Evolutionary conservation across 176 grass and related monocot genomes (phyloP), one percentile per base, ranked within the genome.

Genomic region (Zoysia japonica): DNA sequence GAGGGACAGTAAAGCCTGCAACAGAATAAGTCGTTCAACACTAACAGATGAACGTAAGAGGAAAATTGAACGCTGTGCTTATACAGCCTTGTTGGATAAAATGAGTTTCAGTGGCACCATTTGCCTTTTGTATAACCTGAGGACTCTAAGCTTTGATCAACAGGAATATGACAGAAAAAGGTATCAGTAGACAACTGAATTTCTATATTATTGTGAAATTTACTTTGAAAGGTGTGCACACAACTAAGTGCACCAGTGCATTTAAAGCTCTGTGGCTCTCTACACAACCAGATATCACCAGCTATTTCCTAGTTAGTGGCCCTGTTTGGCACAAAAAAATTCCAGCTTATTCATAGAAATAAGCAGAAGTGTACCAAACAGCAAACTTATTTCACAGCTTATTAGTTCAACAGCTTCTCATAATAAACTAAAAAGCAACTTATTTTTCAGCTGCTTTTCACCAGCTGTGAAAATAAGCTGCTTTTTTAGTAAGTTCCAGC

Each of bases 1-100:
- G 60, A 20, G 93, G 90, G 61, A 84, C 90, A 40, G 86, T 87
- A 76, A 96, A 90, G 49, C 93, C 93, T 96, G 87, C 71, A 82
- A 75, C 14, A 74, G 12, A 36, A 28, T 28, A 28, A 78, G 38
- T 74, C 74, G 69, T 73, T 37, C n/a, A 54, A 64, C 63, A 74
- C 47, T 59, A 59, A 74, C 41, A 48, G 47, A 70, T 20, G 43
- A 56, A 67, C 43, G 64, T 15, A 46, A 60, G 70, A 37, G 49
- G 12, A 11, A 45, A 3, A 71, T 12, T 69, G 12, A 75, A 76
- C 14, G 17, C 7, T 49, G 57, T 19, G 11, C 16, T 65, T 71
- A 48, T 11, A 43, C 50, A 43, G 6, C 43, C 59, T 65, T 11
- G 9, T 74, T 79, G 2, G 41, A 43, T 65, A 79, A 64, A 84